Evolutionary conservation across 169 alveolate genomes (phyloP).

Genomic region (Neospora caninum): DNA sequence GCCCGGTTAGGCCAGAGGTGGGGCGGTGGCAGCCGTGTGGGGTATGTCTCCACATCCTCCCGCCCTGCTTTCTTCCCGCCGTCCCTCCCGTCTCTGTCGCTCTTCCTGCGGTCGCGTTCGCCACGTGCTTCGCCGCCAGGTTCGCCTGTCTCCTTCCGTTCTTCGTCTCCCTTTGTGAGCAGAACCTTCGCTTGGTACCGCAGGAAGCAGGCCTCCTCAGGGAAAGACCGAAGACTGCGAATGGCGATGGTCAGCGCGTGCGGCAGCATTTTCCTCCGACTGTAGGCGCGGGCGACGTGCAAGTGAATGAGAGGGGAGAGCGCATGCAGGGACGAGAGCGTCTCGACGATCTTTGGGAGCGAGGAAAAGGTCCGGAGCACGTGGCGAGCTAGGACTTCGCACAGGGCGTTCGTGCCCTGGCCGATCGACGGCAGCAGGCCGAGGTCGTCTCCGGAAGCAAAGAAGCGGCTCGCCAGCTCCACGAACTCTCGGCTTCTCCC

Average conservation of each 20-base stretch:
- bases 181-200: conserved; percentile 32
- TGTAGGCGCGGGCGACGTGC: conserved; percentile 42
- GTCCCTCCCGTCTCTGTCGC: not conserved
- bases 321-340: conserved; percentile 24
- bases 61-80: not conserved
- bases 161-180: not conserved
- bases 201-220: conserved; percentile 56
- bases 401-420: conserved; percentile 43
- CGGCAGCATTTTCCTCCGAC: not conserved
- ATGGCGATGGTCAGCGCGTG: conserved; percentile 1
- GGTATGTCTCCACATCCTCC: not conserved
- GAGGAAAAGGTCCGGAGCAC: conserved; percentile 10
- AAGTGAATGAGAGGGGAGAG: conserved; percentile 28
- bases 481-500: not conserved
- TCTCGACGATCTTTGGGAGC: conserved; percentile 26
- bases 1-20: too few relatives aligned
- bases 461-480: conserved; percentile 1
- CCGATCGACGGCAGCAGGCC: conserved; percentile 47
- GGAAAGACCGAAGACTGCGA: conserved; percentile 18
- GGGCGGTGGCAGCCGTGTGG: too few relatives aligned
- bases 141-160: not conserved
- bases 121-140: not conserved
- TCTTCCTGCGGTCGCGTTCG: not conserved
- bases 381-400: conserved; percentile 9
- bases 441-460: conserved; percentile 30